Evolutionary conservation across 768 basidiomycete species (phyloP).

Genomic region (Russula ochroleuca): DNA sequence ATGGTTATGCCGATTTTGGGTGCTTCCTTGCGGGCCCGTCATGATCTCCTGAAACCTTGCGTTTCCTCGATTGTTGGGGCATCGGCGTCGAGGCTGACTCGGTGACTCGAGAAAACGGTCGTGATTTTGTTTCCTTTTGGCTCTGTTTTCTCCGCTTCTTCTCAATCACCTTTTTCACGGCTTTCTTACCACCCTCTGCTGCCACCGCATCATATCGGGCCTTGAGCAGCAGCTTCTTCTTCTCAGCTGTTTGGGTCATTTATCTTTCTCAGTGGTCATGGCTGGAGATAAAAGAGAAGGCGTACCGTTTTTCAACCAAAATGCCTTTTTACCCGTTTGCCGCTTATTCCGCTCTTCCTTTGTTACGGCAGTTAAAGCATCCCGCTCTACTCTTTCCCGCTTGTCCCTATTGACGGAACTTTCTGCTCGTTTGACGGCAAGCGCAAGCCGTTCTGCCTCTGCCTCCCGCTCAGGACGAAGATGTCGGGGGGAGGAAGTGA

Average conservation of each 20-base stretch:
- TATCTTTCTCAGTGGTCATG: slow-evolving; percentile 5
- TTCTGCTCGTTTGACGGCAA: slow-evolving; percentile 70
- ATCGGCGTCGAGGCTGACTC: slow-evolving; percentile 6
- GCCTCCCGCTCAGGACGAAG: slow-evolving; percentile 54
- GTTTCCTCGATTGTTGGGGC: slow-evolving; percentile 19
- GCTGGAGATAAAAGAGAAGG: slow-evolving; percentile 15
- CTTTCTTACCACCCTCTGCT: slow-evolving; percentile 66
- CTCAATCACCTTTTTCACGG: slow-evolving; percentile 83
- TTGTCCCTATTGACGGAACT: slow-evolving; percentile 71
- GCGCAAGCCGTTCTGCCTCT: slow-evolving; percentile 68
- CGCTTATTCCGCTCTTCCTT: slow-evolving; percentile 61
- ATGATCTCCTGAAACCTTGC: slow-evolving; percentile 9
- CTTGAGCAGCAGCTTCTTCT: slow-evolving; percentile 65
- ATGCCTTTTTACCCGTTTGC: slow-evolving; percentile 71
- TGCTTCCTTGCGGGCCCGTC: slow-evolving; percentile 27
- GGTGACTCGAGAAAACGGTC: slow-evolving; percentile 51
- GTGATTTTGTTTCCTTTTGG: slow-evolving; percentile 84
- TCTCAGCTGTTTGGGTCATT: slow-evolving; percentile 53
- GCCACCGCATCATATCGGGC: slow-evolving; percentile 80
- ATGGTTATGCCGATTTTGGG: slow-evolving; percentile 23
- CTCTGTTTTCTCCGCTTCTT: slow-evolving; percentile 83
- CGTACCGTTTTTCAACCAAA: slow-evolving; percentile 83
- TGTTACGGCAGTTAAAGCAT: slow-evolving; percentile 49
- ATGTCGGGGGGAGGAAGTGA: slow-evolving; percentile 57
- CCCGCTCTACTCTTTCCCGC: slow-evolving; percentile 63